These are phyloP conservation scores for Penicillium sp. DNA, from an alignment of 2,329 filamentous ascomycete species.

Conservation along the genomic window DNA sequence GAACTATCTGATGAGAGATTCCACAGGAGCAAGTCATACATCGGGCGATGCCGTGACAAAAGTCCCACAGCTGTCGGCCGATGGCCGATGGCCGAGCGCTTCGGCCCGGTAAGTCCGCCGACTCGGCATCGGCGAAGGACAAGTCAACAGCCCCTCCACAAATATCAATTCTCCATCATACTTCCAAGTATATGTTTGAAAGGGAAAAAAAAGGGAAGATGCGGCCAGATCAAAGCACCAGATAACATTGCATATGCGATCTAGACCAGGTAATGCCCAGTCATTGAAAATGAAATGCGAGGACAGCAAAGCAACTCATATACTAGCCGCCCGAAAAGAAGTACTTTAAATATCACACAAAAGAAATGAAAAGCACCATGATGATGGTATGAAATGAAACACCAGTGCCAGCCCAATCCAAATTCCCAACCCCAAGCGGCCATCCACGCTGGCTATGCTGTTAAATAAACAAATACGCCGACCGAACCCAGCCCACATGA, in stretches of 20 bases:
- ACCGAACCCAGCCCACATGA: conserved; percentile 5
- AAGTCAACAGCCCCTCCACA: neutral
- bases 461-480: conserved; percentile 8
- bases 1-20: neutral
- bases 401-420: neutral
- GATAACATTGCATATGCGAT: neutral
- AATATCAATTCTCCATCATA: no score
- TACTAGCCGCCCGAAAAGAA: neutral
- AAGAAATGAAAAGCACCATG: conserved; percentile 13
- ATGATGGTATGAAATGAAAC: conserved; percentile 16
- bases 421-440: neutral
- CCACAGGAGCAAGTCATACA: neutral
- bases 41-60: neutral
- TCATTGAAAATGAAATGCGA: neutral
- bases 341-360: conserved; percentile 7
- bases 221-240: neutral
- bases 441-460: conserved; percentile 4
- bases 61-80: neutral
- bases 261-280: neutral
- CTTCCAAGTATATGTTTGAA: no score
- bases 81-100: neutral
- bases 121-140: neutral
- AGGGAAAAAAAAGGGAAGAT: no score
- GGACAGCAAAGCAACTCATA: neutral
- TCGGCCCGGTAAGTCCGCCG: conserved; percentile 3